Evolutionary conservation across 2,329 filamentous ascomycete species (phyloP).

Genomic region (Amylocarpus encephaloides): DNA sequence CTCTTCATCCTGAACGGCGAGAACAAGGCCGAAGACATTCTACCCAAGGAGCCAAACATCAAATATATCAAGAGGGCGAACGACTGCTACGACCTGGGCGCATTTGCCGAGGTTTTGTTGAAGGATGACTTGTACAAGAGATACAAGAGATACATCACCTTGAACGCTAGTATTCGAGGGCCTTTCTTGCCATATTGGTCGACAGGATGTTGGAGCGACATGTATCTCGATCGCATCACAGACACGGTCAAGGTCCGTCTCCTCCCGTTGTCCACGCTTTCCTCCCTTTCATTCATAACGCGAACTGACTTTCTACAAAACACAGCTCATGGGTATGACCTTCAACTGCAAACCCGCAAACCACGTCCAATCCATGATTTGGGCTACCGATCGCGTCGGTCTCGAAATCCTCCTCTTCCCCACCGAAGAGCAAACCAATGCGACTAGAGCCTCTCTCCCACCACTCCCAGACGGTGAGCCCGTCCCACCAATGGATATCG

Average conservation of each 20-base stretch:
- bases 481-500: background rate
- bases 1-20: conserved; percentile 28
- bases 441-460: conserved; percentile 4
- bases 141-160: conserved; percentile 26
- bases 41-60: conserved; percentile 22
- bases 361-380: conserved; percentile 30
- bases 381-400: conserved; percentile 24
- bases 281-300: background rate
- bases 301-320: conserved; percentile 5
- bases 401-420: conserved; percentile 25
- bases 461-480: background rate
- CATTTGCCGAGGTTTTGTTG: conserved; percentile 23
- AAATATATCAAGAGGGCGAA: conserved; percentile 21
- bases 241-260: conserved; percentile 23
- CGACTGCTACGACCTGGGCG: conserved; percentile 28
- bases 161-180: conserved; percentile 29
- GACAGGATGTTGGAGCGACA: conserved; percentile 26
- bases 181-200: conserved; percentile 28
- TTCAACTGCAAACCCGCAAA: conserved; percentile 24
- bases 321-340: conserved; percentile 28
- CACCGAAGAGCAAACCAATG: conserved; percentile 2
- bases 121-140: conserved; percentile 23
- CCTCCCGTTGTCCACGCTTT: background rate
- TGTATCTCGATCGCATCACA: conserved; percentile 22
- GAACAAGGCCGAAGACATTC: conserved; percentile 13